Evolutionary conservation across 148 eudicot genomes (phyloP).

Genomic region (Drosera capensis): DNA sequence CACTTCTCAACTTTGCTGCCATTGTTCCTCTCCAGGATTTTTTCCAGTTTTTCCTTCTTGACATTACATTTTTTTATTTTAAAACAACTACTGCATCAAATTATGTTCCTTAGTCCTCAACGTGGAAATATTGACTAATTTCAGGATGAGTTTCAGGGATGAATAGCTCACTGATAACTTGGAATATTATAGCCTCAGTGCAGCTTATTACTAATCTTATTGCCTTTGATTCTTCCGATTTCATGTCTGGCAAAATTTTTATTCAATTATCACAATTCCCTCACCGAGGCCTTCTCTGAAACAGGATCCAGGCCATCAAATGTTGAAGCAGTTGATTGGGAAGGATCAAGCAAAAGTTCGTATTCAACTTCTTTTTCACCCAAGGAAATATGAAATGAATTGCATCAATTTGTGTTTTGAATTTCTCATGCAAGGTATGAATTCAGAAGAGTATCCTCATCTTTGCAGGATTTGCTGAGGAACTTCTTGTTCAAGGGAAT

Average conservation of each 20-base stretch:
- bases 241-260: background rate
- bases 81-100: no score
- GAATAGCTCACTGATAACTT: no score
- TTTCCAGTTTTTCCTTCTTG: no score
- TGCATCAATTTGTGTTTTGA: background rate
- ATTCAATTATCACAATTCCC: background rate
- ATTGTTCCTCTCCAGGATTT: no score
- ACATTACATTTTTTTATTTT: no score
- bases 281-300: conserved; percentile 9
- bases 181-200: no score
- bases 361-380: background rate
- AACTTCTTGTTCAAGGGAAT: conserved; percentile 68
- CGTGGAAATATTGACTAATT: no score
- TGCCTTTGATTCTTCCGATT: background rate
- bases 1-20: no score
- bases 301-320: conserved; percentile 84
- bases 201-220: background rate
- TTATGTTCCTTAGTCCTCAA: no score
- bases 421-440: background rate
- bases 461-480: conserved; percentile 43
- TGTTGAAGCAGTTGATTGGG: conserved; percentile 58
- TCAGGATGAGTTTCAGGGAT: no score
- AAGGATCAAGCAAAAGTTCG: conserved; percentile 62
- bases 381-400: no score
- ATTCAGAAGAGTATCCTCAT: background rate